Evolutionary conservation across 345 rosid genomes (phyloP).

Genomic region (Atalantia buxifolia): DNA sequence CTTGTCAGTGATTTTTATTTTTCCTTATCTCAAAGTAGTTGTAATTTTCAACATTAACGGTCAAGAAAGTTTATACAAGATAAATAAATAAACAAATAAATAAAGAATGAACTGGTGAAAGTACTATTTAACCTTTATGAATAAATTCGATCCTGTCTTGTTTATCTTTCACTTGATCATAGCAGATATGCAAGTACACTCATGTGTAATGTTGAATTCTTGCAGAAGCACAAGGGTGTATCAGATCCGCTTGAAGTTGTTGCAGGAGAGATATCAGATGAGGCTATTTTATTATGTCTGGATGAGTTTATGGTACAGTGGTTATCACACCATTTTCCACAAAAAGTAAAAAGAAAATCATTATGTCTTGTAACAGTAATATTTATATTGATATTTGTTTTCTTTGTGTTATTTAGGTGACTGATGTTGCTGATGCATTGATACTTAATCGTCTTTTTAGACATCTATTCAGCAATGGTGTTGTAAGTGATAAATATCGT

Average conservation of each 20-base stretch:
- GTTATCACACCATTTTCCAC: background rate
- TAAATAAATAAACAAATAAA: too few species aligned
- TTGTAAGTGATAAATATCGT: constrained; percentile 52
- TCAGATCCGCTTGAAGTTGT: constrained; percentile 98
- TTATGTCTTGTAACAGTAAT: background rate
- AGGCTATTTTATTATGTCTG: constrained; percentile 77
- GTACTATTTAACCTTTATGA: background rate
- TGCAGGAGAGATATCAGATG: constrained; percentile 93
- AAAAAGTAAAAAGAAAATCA: background rate
- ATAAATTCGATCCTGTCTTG: background rate
- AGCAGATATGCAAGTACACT: background rate
- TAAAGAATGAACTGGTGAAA: background rate
- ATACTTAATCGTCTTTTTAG: constrained; percentile 81
- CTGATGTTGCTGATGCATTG: constrained; percentile 98
- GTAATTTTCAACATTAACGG: too few species aligned
- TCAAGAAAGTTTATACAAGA: background rate
- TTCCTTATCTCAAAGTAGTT: too few species aligned
- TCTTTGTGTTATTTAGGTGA: constrained; percentile 53
- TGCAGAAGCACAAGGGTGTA: constrained; percentile 92
- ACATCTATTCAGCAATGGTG: constrained; percentile 81
- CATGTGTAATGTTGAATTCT: constrained; percentile 14
- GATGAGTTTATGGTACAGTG: constrained; percentile 92
- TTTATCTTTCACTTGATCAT: constrained; percentile 4
- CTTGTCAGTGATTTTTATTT: background rate
- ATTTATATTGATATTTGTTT: background rate